A percentile compares a stretch with the other conserved stretches of the same genome.
Evolutionary conservation across 2,329 filamentous ascomycete species (phyloP).

Genomic region (Zelopaecilomyces penicillatus): DNA sequence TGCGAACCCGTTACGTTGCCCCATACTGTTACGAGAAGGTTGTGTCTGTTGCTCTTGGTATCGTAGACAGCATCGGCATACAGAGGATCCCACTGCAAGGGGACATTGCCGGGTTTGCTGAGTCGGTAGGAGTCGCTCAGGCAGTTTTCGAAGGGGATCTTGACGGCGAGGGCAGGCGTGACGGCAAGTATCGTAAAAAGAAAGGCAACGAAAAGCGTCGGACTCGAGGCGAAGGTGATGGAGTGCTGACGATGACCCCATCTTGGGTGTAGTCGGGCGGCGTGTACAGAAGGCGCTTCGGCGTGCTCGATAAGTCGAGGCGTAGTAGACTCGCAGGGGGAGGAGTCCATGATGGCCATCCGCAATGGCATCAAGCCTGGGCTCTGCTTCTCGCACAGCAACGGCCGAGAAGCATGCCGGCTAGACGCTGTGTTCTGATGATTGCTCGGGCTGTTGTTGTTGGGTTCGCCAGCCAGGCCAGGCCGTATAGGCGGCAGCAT

Average conservation of each 20-base stretch:
- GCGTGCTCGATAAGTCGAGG: slow-evolving; percentile 1
- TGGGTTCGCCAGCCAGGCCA: slow-evolving; percentile 6
- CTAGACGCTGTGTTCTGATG: background rate
- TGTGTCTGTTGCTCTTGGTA: slow-evolving; percentile 48
- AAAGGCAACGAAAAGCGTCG: slow-evolving; percentile 25
- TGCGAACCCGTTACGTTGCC: slow-evolving; percentile 81
- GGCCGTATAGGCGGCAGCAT: slow-evolving; percentile 6
- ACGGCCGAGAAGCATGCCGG: slow-evolving; percentile 5
- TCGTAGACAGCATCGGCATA: slow-evolving; percentile 70
- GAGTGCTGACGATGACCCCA: background rate
- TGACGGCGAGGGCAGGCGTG: slow-evolving; percentile 49
- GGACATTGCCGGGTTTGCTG: slow-evolving; percentile 35
- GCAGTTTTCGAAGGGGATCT: slow-evolving; percentile 79
- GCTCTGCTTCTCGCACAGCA: slow-evolving; percentile 1
- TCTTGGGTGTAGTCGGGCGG: slow-evolving; percentile 4
- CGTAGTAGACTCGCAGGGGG: background rate
- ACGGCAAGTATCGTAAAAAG: slow-evolving; percentile 31
- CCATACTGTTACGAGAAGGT: slow-evolving; percentile 71
- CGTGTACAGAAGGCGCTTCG: slow-evolving; percentile 1
- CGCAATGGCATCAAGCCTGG: background rate
- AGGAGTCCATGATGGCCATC: background rate
- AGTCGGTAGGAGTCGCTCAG: slow-evolving; percentile 53
- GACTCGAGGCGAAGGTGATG: slow-evolving; percentile 4
- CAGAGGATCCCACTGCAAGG: slow-evolving; percentile 72
- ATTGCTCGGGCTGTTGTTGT: background rate